These are phyloP conservation scores for Amanita molliuscula DNA, from an alignment of 768 basidiomycete species.

Conservation along the genomic window DNA sequence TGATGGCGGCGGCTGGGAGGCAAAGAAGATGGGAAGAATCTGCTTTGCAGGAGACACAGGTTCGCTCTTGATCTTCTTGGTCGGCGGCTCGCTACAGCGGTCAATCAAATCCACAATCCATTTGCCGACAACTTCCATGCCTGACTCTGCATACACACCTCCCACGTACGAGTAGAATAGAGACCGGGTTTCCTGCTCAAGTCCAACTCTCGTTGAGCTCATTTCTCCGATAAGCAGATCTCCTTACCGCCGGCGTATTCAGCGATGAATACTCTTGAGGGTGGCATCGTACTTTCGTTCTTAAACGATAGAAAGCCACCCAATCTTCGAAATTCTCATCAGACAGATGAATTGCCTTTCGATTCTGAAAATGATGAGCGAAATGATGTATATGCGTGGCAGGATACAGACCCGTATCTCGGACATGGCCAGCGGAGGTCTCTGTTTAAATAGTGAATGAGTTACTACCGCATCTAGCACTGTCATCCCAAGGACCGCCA, in stretches of 20 bases:
- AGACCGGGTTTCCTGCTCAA: constrained; percentile 37
- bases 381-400: constrained; percentile 4
- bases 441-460: constrained; percentile 33
- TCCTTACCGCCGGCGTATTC: constrained; percentile 28
- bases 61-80: constrained; percentile 34
- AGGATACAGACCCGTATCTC: constrained; percentile 40
- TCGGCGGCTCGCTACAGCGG: constrained; percentile 18
- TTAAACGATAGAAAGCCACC: constrained; percentile 36
- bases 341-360: constrained; percentile 26
- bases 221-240: constrained; percentile 8
- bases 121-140: constrained; percentile 36
- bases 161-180: constrained; percentile 63
- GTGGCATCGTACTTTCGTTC: constrained; percentile 37
- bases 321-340: constrained; percentile 35
- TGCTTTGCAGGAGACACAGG: constrained; percentile 14
- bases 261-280: constrained; percentile 25
- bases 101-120: constrained; percentile 44
- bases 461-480: constrained; percentile 39
- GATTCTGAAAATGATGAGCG: constrained; percentile 13
- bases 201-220: constrained; percentile 8
- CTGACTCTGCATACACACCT: constrained; percentile 47
- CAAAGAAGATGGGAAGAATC: constrained; percentile 21
- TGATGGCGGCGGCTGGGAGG: constrained; percentile 22
- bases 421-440: constrained; percentile 35
- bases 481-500: constrained; percentile 38